phyloP scores from a whole-genome alignment of 768 basidiomycete genomes.

The Amanita muscaria region DNA sequence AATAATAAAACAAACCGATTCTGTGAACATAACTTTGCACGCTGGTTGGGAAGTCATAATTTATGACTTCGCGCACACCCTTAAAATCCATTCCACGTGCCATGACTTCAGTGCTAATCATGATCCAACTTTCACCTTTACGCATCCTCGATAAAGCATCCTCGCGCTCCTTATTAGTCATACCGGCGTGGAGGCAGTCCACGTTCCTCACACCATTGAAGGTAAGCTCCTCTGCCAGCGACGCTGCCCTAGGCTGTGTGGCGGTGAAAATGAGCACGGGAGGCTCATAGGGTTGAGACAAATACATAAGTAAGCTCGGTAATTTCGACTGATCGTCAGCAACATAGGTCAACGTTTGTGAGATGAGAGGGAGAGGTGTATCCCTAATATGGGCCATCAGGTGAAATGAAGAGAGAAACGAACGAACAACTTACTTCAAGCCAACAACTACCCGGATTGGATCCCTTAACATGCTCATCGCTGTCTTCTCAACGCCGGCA shows the following conservation, averaged over 20 bases:
- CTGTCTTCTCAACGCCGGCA: constrained; percentile 76
- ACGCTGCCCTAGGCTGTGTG: constrained; percentile 76
- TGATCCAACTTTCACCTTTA: constrained; percentile 85
- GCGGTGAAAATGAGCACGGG: constrained; percentile 90
- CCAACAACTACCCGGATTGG: constrained; percentile 95
- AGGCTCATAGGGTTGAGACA: constrained; percentile 78
- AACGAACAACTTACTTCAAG: constrained; percentile 58
- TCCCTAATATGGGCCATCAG: constrained; percentile 45
- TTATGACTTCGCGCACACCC: constrained; percentile 88
- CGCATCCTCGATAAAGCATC: constrained; percentile 81
- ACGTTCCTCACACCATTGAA: constrained; percentile 74
- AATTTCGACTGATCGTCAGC: constrained; percentile 93
- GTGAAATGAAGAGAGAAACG: constrained; percentile 1
- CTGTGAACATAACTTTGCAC: constrained; percentile 95
- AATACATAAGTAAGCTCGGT: constrained; percentile 73
- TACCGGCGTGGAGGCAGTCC: constrained; percentile 85
- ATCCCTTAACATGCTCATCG: constrained; percentile 75
- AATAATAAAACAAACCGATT: constrained; percentile 49
- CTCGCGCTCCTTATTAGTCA: constrained; percentile 82
- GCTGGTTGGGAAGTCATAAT: constrained; percentile 94
- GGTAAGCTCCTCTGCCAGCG: constrained; percentile 73
- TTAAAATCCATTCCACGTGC: constrained; percentile 98
- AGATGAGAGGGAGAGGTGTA: constrained; percentile 85
- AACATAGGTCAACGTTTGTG: constrained; percentile 84
- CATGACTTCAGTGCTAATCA: constrained; percentile 97